Conservation (phyloP, 2,329 filamentous ascomycete species). For the Colletotrichum liriopes region DNA sequence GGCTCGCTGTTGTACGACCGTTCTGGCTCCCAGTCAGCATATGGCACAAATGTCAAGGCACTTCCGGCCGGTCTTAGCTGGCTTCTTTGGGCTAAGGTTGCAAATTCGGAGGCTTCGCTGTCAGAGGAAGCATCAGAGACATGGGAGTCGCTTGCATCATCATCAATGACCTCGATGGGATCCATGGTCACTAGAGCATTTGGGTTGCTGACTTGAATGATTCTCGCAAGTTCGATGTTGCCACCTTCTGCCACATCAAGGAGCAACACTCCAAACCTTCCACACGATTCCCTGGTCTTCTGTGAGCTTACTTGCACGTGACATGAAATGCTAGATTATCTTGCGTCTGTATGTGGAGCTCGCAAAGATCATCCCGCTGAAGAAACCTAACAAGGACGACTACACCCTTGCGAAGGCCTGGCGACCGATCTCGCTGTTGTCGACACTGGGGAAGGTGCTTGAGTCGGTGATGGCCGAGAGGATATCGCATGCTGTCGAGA, state of each 20-base stretch:
- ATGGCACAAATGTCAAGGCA: constrained; percentile 11
- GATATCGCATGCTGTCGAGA: constrained; percentile 12
- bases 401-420: constrained; percentile 48
- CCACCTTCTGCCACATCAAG: too few species aligned
- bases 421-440: constrained; percentile 48
- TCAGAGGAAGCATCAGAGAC: background rate
- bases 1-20: constrained; percentile 12
- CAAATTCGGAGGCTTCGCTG: background rate
- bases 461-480: constrained; percentile 13
- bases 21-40: constrained; percentile 25
- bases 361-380: constrained; percentile 49
- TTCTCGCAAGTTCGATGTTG: too few species aligned
- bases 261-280: too few species aligned
- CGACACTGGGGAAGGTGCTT: constrained; percentile 47
- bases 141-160: constrained; percentile 13
- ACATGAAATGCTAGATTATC: too few species aligned
- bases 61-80: constrained; percentile 2
- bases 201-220: too few species aligned
- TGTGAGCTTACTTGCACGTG: too few species aligned
- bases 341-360: too few species aligned
- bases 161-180: background rate
- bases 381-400: constrained; percentile 48
- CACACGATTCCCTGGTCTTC: too few species aligned
- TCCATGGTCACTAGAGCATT: too few species aligned
- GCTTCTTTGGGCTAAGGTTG: constrained; percentile 3